Conservation (phyloP, 768 basidiomycete species). For the Mycena sanguinolenta region DNA sequence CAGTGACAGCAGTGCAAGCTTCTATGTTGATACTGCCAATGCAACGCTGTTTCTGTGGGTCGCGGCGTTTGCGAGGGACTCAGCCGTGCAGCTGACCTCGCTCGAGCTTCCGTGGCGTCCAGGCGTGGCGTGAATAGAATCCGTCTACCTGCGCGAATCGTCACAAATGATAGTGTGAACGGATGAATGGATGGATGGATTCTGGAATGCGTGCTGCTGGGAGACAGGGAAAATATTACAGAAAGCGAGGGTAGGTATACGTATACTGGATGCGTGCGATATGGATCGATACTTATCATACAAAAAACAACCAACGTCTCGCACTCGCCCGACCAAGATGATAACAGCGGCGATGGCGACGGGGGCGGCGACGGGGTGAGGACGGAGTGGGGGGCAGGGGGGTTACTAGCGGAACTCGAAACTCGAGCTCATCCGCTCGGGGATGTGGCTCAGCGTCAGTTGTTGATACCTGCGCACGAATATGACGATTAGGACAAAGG, state of each 20-base stretch:
- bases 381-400: background rate
- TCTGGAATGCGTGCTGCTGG: background rate
- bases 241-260: conserved; percentile 15
- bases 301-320: conserved; percentile 23
- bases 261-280: conserved; percentile 10
- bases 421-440: conserved; percentile 77
- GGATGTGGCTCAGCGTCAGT: conserved; percentile 83
- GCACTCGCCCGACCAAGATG: background rate
- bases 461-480: conserved; percentile 82
- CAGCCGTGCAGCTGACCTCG: no score
- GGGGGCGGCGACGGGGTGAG: background rate
- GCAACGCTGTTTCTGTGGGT: no score
- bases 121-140: no score
- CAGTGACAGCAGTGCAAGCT: no score
- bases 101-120: no score
- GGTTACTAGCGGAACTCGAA: conserved; percentile 85
- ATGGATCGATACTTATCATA: conserved; percentile 19
- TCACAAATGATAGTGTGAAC: no score
- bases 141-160: no score
- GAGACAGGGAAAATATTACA: conserved; percentile 10
- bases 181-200: background rate
- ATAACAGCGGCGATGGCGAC: background rate
- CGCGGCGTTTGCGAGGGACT: no score
- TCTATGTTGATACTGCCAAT: no score
- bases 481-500: conserved; percentile 16